phyloP scores from a whole-genome alignment of 2,329 filamentous ascomycete species.

The Epichloe hybrida region DNA sequence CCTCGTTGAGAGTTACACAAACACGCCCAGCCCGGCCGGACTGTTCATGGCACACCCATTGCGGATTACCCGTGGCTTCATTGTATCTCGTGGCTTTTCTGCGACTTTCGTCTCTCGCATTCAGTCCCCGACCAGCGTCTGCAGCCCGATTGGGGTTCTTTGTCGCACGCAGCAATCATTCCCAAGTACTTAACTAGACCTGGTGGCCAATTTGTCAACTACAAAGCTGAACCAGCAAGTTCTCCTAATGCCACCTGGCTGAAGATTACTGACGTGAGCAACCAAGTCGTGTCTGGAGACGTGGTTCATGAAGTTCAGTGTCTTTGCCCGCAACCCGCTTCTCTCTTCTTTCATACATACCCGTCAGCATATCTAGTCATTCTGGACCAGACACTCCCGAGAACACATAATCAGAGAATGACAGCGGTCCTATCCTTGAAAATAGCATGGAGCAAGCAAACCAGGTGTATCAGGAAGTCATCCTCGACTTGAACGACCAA shows the following conservation, averaged over 20 bases:
- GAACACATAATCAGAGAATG: conserved; percentile 4
- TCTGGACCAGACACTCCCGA: not conserved
- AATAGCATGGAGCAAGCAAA: conserved; percentile 7
- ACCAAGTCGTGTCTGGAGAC: too few species aligned
- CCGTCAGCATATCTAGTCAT: not conserved
- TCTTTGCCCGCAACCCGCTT: too few species aligned
- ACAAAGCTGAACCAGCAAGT: not conserved
- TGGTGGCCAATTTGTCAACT: not conserved
- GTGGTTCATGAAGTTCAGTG: not conserved
- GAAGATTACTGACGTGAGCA: not conserved
- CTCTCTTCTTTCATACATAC: too few species aligned
- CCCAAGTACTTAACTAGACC: not conserved
- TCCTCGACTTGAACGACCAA: conserved; percentile 3
- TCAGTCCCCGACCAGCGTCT: not conserved
- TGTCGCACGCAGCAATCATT: not conserved
- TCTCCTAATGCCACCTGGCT: not conserved
- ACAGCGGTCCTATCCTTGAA: not conserved
- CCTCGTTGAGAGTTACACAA: not conserved
- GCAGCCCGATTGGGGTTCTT: not conserved
- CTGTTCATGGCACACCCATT: too few species aligned
- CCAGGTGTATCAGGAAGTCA: conserved; percentile 2
- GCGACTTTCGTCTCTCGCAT: not conserved
- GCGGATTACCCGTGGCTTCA: not conserved
- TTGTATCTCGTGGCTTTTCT: not conserved
- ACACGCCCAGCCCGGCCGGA: not conserved